A percentile compares a stretch with the other conserved stretches of the same genome.
These are phyloP conservation scores for Pyrenochaeta sp. DNA, from an alignment of 2,329 filamentous ascomycete genomes.

Conservation along the genomic window DNA sequence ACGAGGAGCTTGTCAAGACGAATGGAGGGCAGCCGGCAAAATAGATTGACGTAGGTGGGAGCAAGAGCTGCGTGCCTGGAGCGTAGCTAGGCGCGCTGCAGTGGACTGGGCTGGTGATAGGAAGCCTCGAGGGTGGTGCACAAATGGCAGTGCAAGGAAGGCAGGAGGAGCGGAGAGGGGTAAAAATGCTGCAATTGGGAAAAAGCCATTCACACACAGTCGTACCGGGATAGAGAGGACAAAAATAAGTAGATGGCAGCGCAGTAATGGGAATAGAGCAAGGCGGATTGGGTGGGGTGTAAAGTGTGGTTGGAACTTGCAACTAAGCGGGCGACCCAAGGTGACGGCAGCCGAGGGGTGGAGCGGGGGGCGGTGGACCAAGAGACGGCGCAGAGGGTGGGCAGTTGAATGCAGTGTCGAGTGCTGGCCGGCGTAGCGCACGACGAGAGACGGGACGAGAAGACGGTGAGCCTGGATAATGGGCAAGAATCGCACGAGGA, in stretches of 20 bases:
- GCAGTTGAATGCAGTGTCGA: too few species aligned
- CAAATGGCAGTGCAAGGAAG: constrained; percentile 26
- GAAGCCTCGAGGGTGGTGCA: constrained; percentile 31
- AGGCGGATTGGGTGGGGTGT: neutral
- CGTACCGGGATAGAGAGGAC: neutral
- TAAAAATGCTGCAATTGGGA: constrained; percentile 27
- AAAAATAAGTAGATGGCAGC: too few species aligned
- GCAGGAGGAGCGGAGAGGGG: constrained; percentile 27
- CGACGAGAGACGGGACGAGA: too few species aligned
- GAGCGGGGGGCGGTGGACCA: constrained; percentile 2
- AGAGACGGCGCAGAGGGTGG: constrained; percentile 3
- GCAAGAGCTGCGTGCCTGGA: too few species aligned
- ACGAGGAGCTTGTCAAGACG: neutral
- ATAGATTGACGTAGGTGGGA: too few species aligned
- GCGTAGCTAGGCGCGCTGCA: constrained; percentile 44
- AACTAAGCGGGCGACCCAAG: constrained; percentile 1
- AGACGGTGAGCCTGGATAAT: too few species aligned
- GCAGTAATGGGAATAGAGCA: neutral
- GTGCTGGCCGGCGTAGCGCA: too few species aligned
- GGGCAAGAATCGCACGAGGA: constrained; percentile 16
- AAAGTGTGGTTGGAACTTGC: neutral
- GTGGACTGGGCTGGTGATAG: constrained; percentile 45
- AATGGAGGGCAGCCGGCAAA: neutral
- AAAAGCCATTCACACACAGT: constrained; percentile 46
- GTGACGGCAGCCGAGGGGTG: constrained; percentile 1